Evolutionary conservation across 805 yeast species (phyloP).

Genomic region (Schizosaccharomyces japonicus): DNA sequence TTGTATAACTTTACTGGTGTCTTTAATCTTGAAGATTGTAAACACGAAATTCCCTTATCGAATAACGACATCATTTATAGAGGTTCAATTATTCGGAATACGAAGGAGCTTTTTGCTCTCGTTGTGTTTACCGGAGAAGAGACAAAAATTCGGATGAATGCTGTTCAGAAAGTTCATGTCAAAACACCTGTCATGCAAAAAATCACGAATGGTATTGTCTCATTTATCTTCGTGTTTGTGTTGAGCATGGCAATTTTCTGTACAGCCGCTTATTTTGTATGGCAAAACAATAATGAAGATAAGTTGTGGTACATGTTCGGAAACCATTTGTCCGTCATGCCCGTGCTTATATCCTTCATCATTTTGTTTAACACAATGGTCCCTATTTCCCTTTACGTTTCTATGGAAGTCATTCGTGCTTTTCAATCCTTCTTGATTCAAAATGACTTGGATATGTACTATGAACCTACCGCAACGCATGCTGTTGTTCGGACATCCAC

Average conservation of each 20-base stretch:
- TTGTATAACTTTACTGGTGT: slow-evolving; percentile 74
- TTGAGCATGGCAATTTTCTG: slow-evolving; percentile 51
- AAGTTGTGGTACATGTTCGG: slow-evolving; percentile 50
- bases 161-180: slow-evolving; percentile 64
- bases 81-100: slow-evolving; percentile 75
- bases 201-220: slow-evolving; percentile 58
- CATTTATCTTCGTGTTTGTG: slow-evolving; percentile 72
- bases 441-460: slow-evolving; percentile 87
- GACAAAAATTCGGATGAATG: slow-evolving; percentile 85
- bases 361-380: slow-evolving; percentile 94
- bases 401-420: slow-evolving; percentile 85
- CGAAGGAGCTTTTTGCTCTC: slow-evolving; percentile 47
- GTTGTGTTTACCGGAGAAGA: slow-evolving; percentile 90
- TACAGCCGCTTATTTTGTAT: slow-evolving; percentile 48
- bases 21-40: slow-evolving; percentile 16
- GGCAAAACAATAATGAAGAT: slow-evolving; percentile 19
- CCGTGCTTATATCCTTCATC: slow-evolving; percentile 82
- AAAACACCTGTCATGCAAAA: slow-evolving; percentile 83
- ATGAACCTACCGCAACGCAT: slow-evolving; percentile 59
- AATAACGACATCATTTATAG: slow-evolving; percentile 70
- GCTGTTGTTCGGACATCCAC: slow-evolving; percentile 91
- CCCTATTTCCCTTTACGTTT: slow-evolving; percentile 81
- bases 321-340: slow-evolving; percentile 60
- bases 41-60: slow-evolving; percentile 34
- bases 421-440: slow-evolving; percentile 63